phyloP scores from a whole-genome alignment of 306 rosid genomes.

The Oemleria cerasiformis region DNA sequence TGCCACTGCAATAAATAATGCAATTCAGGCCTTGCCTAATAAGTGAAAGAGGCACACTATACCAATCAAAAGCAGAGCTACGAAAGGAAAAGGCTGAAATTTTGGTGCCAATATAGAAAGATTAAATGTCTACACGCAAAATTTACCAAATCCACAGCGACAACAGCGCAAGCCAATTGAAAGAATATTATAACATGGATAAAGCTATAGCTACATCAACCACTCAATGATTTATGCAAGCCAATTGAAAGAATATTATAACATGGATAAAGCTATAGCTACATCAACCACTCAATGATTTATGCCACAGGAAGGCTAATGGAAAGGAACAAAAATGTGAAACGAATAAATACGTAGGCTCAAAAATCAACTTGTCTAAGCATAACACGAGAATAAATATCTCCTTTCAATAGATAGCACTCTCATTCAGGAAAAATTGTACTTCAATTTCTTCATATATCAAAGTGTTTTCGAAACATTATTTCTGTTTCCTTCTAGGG shows the following conservation, averaged over 20 bases:
- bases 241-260: neutral
- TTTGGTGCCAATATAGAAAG: neutral
- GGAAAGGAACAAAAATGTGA: neutral
- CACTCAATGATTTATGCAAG: neutral
- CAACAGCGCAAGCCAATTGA: neutral
- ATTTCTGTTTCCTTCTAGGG: neutral
- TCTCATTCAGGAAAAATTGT: neutral
- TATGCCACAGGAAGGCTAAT: neutral
- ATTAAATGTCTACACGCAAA: neutral
- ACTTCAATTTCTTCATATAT: no score
- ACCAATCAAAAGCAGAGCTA: constrained; percentile 8
- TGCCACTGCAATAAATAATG: constrained; percentile 36
- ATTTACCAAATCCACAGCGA: neutral
- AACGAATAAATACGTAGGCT: neutral
- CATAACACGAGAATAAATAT: neutral
- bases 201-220: neutral
- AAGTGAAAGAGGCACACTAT: neutral
- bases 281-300: neutral
- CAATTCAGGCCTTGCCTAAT: constrained; percentile 9
- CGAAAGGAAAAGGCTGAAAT: neutral
- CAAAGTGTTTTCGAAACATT: no score
- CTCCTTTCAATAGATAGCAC: neutral
- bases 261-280: neutral
- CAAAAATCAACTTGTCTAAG: neutral
- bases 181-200: neutral